Evolutionary conservation across 2,329 filamentous ascomycete genomes (phyloP).

Genomic region (Elsinoe batatas): DNA sequence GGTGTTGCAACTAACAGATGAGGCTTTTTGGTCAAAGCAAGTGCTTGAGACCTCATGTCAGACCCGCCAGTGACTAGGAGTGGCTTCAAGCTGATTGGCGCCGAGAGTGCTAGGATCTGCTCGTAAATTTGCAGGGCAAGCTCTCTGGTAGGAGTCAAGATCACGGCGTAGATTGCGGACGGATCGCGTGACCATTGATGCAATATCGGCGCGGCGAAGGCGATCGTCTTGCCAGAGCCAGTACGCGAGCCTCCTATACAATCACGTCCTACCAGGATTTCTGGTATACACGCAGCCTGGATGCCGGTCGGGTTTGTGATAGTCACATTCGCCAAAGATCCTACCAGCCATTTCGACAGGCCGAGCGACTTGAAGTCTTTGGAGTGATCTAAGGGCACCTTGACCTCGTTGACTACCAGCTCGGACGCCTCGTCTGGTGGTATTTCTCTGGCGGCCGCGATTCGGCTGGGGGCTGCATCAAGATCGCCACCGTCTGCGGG

Average conservation of each 20-base stretch:
- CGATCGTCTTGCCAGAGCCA: constrained; percentile 93
- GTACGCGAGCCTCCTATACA: constrained; percentile 92
- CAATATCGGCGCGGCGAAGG: constrained; percentile 87
- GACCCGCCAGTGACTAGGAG: constrained; percentile 84
- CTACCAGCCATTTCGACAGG: constrained; percentile 70
- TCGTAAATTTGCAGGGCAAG: constrained; percentile 93
- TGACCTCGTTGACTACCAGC: constrained; percentile 13
- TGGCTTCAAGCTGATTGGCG: constrained; percentile 76
- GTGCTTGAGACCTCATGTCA: constrained; percentile 85
- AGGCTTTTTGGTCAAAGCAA: constrained; percentile 68
- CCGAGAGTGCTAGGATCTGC: constrained; percentile 86
- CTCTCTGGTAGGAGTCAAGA: constrained; percentile 85
- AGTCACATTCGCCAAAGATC: constrained; percentile 64
- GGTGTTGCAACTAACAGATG: constrained; percentile 94
- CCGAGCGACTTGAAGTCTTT: constrained; percentile 54
- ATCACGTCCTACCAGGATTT: constrained; percentile 82
- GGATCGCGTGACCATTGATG: constrained; percentile 92
- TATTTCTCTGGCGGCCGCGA: neutral
- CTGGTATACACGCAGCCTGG: constrained; percentile 84
- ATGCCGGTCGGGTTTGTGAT: constrained; percentile 86
- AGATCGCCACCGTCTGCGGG: neutral
- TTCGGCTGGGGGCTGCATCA: neutral
- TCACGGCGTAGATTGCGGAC: constrained; percentile 76
- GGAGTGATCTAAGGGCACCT: constrained; percentile 50
- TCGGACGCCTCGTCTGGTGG: neutral